A percentile compares a stretch with the other conserved stretches of the same genome.
These are phyloP conservation scores for Sclerotinia nivalis DNA, from an alignment of 2,329 filamentous ascomycete species.

Conservation along the genomic window DNA sequence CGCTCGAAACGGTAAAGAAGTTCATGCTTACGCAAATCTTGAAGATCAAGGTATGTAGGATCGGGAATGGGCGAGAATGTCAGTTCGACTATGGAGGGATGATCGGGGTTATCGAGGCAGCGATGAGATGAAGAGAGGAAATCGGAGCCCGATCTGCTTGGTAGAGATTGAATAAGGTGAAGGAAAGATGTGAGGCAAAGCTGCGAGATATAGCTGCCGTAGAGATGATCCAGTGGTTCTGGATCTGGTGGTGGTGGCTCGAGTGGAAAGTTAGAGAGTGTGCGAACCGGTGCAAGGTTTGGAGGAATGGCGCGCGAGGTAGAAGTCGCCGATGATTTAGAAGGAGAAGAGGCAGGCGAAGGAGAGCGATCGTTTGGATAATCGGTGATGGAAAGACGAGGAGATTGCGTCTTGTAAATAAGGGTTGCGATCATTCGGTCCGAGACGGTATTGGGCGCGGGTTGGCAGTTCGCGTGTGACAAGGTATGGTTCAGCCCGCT, in stretches of 20 bases:
- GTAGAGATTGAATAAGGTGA: constrained; percentile 64
- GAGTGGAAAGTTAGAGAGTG: constrained; percentile 59
- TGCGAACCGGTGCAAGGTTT: constrained; percentile 57
- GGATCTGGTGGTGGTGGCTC: constrained; percentile 56
- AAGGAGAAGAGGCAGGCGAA: constrained; percentile 34
- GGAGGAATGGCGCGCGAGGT: constrained; percentile 36
- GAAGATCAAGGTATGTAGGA: constrained; percentile 63
- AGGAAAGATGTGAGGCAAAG: constrained; percentile 65
- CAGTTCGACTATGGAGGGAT: constrained; percentile 66
- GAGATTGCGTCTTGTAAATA: constrained; percentile 56
- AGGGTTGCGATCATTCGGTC: constrained; percentile 62
- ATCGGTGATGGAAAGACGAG: constrained; percentile 41
- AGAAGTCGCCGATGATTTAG: constrained; percentile 17
- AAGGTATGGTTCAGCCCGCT: constrained; percentile 62
- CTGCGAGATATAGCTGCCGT: constrained; percentile 65
- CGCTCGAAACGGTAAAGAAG: constrained; percentile 81
- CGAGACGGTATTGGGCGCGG: constrained; percentile 49
- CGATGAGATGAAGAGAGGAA: constrained; percentile 62
- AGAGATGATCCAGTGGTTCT: constrained; percentile 63
- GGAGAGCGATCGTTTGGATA: constrained; percentile 43
- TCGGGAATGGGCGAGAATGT: constrained; percentile 61
- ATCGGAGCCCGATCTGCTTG: constrained; percentile 51
- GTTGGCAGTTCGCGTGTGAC: constrained; percentile 63
- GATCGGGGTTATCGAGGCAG: constrained; percentile 61
- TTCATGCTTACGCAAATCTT: constrained; percentile 76